A percentile compares a stretch with the other conserved stretches of the same genome.
phyloP scores from a whole-genome alignment of 305 asterid species.

The Fraxinus sp. region DNA sequence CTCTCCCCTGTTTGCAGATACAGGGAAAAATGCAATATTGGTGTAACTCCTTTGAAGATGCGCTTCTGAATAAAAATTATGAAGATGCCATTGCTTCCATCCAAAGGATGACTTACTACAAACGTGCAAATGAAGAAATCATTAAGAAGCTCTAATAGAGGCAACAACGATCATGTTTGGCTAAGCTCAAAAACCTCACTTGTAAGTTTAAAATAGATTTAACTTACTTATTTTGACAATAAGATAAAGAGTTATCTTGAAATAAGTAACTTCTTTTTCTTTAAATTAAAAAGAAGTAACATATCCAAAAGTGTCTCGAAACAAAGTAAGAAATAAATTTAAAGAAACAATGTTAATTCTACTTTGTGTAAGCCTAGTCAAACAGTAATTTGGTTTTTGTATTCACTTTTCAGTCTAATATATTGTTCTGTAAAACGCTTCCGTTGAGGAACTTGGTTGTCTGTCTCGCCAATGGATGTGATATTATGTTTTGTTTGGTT shows the following conservation, averaged over 20 bases:
- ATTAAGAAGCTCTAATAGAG: conserved; percentile 61
- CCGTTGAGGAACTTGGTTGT: background rate
- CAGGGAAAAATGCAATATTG: conserved; percentile 53
- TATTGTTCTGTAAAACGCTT: background rate
- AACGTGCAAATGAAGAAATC: conserved; percentile 79
- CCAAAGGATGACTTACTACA: conserved; percentile 83
- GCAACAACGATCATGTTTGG: background rate
- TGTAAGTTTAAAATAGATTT: background rate
- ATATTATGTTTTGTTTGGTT: background rate
- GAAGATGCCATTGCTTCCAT: conserved; percentile 65
- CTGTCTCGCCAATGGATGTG: background rate
- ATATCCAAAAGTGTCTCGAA: background rate
- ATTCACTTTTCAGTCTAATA: background rate
- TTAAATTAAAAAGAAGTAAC: background rate
- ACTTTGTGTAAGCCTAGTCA: background rate
- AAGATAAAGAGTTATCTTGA: background rate
- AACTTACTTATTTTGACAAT: background rate
- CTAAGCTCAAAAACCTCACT: background rate
- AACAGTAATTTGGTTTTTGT: background rate
- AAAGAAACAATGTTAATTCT: background rate
- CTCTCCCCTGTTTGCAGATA: conserved; percentile 42
- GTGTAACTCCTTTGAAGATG: conserved; percentile 60
- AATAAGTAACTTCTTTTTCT: background rate
- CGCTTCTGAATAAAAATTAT: conserved; percentile 43
- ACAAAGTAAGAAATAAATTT: background rate